Percentiles rank a stretch among this genome's conserved stretches.
These are phyloP conservation scores for Pseudogymnoascus sp. DNA, from an alignment of 2,329 filamentous ascomycete species.

Conservation along the genomic window DNA sequence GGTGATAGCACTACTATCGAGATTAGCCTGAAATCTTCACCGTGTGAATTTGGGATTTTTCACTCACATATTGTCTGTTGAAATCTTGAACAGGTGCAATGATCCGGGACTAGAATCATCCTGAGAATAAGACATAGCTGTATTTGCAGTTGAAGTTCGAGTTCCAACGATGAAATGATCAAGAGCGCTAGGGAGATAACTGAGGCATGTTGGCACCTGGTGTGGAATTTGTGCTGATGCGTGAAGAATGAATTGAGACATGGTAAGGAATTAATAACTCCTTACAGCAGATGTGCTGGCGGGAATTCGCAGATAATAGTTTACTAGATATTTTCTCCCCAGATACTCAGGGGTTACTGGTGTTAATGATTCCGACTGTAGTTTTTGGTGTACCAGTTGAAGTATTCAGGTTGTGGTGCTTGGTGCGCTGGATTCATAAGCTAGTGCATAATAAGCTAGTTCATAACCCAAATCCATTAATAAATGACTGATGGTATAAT, in stretches of 20 bases:
- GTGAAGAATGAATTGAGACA: background rate
- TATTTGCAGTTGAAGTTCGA: background rate
- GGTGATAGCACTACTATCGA: background rate
- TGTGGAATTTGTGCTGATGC: conserved; percentile 1
- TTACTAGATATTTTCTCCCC: background rate
- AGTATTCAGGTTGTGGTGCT: no score
- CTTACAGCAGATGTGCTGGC: background rate
- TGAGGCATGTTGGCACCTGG: background rate
- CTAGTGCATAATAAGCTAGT: no score
- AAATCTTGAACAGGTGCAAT: background rate
- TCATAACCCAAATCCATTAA: no score
- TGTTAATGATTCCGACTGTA: no score
- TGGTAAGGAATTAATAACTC: background rate
- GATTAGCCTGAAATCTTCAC: background rate
- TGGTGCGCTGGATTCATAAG: no score
- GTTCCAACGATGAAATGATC: background rate
- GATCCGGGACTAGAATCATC: background rate
- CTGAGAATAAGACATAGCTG: background rate
- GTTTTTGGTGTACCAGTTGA: no score
- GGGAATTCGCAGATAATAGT: background rate
- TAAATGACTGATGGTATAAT: no score
- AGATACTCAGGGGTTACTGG: background rate
- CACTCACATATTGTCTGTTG: background rate
- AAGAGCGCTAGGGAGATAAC: background rate
- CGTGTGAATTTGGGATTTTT: background rate